Conservation (phyloP, 768 basidiomycete species). For the Boletus tomentosulus region DNA sequence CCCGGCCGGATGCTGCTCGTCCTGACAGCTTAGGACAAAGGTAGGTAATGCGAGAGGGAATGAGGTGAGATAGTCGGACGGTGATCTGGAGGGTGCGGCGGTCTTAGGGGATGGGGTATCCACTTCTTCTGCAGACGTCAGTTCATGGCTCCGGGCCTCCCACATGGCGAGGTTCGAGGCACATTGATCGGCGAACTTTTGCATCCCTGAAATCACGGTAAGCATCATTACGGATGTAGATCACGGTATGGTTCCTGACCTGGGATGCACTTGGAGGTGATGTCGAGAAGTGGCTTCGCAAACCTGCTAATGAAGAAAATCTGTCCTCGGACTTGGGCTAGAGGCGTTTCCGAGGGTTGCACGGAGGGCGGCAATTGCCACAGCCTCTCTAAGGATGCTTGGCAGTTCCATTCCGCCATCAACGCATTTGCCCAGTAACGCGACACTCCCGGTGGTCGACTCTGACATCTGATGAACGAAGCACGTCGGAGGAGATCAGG, state of each 20-base stretch:
- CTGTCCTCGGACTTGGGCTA: conserved; percentile 76
- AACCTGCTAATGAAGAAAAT: conserved; percentile 85
- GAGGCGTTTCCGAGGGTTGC: conserved; percentile 42
- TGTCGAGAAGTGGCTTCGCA: conserved; percentile 77
- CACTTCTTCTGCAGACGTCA: conserved; percentile 27
- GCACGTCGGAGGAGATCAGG: background rate
- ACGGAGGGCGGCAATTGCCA: conserved; percentile 64
- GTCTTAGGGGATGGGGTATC: background rate
- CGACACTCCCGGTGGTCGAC: conserved; percentile 88
- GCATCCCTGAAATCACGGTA: conserved; percentile 49
- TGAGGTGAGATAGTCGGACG: conserved; percentile 46
- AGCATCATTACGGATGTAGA: conserved; percentile 7
- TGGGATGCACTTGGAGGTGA: conserved; percentile 69
- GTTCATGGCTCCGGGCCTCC: conserved; percentile 47
- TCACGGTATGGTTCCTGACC: conserved; percentile 39
- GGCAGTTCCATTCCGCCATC: conserved; percentile 86
- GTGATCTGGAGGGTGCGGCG: conserved; percentile 29
- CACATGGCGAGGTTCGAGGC: conserved; percentile 66
- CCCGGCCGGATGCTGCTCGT: conserved; percentile 18
- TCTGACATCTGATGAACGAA: conserved; percentile 42
- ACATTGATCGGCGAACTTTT: conserved; percentile 63
- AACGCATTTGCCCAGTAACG: conserved; percentile 90
- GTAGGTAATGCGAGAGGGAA: conserved; percentile 56
- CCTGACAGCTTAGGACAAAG: conserved; percentile 29
- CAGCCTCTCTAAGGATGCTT: conserved; percentile 80